Base-by-base conservation (phyloP, 345 rosid genomes). In the Abelmoschus esculentus region DNA sequence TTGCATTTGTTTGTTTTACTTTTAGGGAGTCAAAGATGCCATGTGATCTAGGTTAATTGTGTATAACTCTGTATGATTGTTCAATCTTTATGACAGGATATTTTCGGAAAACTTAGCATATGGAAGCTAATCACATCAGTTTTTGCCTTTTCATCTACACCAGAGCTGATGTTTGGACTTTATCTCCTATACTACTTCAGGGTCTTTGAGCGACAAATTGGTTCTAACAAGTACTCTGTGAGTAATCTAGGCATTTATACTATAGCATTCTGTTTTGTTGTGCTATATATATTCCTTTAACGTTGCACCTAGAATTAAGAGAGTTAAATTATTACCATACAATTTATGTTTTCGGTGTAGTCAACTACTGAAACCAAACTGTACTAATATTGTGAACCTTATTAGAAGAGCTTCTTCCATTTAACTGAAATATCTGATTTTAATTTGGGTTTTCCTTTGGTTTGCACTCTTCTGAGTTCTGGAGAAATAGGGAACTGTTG, bases 181-280 rank as follows among this genome's bases (percentile, higher is more conserved):
- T 85, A 87, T 74, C 83, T 95, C 76, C 78, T 95, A 10, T 95
- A 95, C 81, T 95, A 95, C 89, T 92, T 95, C 75, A 89, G 97
- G 75, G 96, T 95, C 62, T 95, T 95, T 65, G 99, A 95, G 87
- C 86, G 99, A 80, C 98, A 95, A 78, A 95, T 91, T 74, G 99
- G 99, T 74, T 95, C 99, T 47, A 91, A 90, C 67, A 95, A 95
- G 82, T 86, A 88, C 73, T 86, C 89, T 26, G 99, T 95, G 76
- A 82, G 96, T 77, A 42, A 72, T 64, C 61, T 13, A 73, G n/a
- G 52, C 17, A 52, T 28, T 70, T 26, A 36, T 70, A 54, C 19
- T 62, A 26, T 58, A 12, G 0, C 46, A 50, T 18, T 52, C 19
- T 22, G 26, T 22, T 50, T 8, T 53, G 36, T 4, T 36, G 13